Percentiles rank a stretch among this genome's conserved stretches.
phyloP scores from a whole-genome alignment of 345 rosid genomes.

The Populus deltoides region DNA sequence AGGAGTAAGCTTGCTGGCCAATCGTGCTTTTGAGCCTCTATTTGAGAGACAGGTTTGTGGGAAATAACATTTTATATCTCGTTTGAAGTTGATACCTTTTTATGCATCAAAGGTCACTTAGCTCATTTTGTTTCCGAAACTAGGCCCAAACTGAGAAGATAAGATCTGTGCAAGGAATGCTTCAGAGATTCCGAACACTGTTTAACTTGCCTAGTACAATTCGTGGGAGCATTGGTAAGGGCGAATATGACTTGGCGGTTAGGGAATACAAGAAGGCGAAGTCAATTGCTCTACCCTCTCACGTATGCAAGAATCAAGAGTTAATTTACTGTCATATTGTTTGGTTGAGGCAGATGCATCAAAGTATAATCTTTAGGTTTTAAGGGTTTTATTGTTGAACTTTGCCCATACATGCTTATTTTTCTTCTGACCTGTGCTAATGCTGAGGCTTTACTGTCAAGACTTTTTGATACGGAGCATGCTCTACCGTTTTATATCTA shows the following conservation, averaged over 20 bases:
- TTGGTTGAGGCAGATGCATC: background rate
- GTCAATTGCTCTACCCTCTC: slow-evolving; percentile 91
- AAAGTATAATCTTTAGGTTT: background rate
- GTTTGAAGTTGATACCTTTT: slow-evolving; percentile 5
- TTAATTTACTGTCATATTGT: slow-evolving; percentile 11
- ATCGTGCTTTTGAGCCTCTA: slow-evolving; percentile 84
- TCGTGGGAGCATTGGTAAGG: slow-evolving; percentile 88
- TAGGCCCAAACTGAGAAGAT: slow-evolving; percentile 99
- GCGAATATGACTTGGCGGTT: slow-evolving; percentile 93
- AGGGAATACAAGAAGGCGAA: slow-evolving; percentile 98
- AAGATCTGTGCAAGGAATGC: slow-evolving; percentile 97
- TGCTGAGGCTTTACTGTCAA: background rate
- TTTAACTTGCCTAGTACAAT: slow-evolving; percentile 96
- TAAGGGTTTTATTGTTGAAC: background rate
- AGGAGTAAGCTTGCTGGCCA: slow-evolving; percentile 76
- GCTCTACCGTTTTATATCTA: background rate
- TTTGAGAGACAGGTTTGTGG: slow-evolving; percentile 93
- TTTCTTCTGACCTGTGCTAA: background rate
- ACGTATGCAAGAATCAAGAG: slow-evolving; percentile 49
- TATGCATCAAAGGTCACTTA: background rate
- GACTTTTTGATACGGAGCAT: background rate
- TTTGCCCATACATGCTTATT: background rate
- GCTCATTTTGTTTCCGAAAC: slow-evolving; percentile 19
- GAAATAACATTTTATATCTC: slow-evolving; percentile 7
- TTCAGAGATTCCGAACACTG: slow-evolving; percentile 90